Conservation (phyloP, 768 basidiomycete species). For the Lyophyllum shimeji region DNA sequence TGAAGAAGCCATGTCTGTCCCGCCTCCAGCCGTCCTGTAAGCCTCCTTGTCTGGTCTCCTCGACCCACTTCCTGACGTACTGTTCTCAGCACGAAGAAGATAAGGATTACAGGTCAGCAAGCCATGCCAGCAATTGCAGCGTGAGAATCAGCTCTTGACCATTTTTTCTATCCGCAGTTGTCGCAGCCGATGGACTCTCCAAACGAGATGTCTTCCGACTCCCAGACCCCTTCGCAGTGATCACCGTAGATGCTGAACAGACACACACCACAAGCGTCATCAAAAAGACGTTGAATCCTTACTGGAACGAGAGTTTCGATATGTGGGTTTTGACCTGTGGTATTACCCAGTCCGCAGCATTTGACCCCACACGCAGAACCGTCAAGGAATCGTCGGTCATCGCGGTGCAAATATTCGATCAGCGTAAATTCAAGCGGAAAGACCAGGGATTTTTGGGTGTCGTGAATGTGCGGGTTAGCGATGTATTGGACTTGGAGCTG, state of each 20-base stretch:
- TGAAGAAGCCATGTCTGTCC: conserved; percentile 41
- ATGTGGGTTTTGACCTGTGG: conserved; percentile 55
- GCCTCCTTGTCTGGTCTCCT: conserved; percentile 19
- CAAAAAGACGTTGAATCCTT: conserved; percentile 92
- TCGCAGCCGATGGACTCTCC: conserved; percentile 91
- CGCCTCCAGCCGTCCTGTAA: conserved; percentile 44
- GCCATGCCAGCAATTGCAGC: background rate
- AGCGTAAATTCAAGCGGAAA: conserved; percentile 97
- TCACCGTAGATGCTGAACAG: conserved; percentile 97
- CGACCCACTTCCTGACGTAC: background rate
- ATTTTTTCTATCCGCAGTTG: conserved; percentile 51
- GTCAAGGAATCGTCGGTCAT: conserved; percentile 98
- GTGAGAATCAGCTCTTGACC: background rate
- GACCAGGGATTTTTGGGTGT: conserved; percentile 99
- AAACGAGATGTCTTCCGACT: conserved; percentile 96
- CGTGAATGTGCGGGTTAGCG: conserved; percentile 90
- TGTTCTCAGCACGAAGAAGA: conserved; percentile 61
- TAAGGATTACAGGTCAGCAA: conserved; percentile 70
- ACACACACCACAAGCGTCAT: conserved; percentile 97
- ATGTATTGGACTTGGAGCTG: conserved; percentile 87
- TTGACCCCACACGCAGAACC: conserved; percentile 48
- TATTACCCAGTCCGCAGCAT: conserved; percentile 1
- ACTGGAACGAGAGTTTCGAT: conserved; percentile 99
- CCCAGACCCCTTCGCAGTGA: conserved; percentile 97
- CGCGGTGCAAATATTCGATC: conserved; percentile 98